These are phyloP conservation scores for Parietaria judaica DNA, from an alignment of 306 rosid genomes.

Conservation along the genomic window DNA sequence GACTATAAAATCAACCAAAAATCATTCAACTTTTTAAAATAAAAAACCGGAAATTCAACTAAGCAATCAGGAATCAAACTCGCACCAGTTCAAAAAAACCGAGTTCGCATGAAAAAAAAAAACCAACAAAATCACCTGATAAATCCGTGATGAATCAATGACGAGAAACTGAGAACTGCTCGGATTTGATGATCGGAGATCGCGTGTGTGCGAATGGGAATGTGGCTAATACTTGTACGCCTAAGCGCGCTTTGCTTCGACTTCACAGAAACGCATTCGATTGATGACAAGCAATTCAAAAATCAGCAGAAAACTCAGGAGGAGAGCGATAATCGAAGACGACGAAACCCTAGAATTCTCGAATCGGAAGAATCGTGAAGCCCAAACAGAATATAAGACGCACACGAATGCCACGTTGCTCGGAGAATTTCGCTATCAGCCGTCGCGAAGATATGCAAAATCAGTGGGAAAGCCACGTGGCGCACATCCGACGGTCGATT, in stretches of 20 bases:
- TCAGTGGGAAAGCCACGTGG: constrained; percentile 47
- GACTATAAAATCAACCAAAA: too few relatives aligned
- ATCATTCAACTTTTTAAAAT: too few relatives aligned
- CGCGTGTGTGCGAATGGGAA: constrained; percentile 12
- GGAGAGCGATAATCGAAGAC: background rate
- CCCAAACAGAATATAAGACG: background rate
- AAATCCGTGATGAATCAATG: background rate
- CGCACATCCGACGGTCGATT: constrained; percentile 6
- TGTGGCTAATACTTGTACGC: constrained; percentile 29
- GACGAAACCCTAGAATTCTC: constrained; percentile 23
- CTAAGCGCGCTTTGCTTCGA: constrained; percentile 41
- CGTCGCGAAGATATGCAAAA: constrained; percentile 5
- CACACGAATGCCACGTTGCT: constrained; percentile 5
- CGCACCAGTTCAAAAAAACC: too few relatives aligned
- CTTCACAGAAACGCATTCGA: constrained; percentile 24
- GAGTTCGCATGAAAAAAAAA: background rate
- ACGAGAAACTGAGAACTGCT: constrained; percentile 12
- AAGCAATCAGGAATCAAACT: too few relatives aligned
- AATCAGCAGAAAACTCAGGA: background rate
- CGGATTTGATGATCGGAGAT: constrained; percentile 2
- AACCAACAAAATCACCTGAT: constrained; percentile 25
- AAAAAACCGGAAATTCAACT: too few relatives aligned
- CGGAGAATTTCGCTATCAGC: background rate
- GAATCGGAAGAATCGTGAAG: background rate
- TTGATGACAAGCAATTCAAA: constrained; percentile 21